Conservation (phyloP, 1,139 yeast species). For the Arxiozyma telluris region DNA sequence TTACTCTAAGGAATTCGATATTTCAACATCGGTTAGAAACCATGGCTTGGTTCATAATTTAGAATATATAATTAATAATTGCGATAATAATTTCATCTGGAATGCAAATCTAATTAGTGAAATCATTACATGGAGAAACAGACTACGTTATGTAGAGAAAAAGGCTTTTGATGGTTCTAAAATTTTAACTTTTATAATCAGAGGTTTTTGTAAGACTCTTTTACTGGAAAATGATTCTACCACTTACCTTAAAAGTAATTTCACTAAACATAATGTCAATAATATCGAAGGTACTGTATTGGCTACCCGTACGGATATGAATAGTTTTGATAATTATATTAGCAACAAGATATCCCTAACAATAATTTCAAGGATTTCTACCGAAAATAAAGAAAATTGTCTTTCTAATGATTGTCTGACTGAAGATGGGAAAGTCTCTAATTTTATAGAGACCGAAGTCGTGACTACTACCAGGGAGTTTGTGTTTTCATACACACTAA, state of each 20-base stretch:
- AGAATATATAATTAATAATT: conserved; percentile 36
- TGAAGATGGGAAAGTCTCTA: conserved; percentile 61
- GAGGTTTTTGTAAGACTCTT: conserved; percentile 56
- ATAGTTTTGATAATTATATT: not conserved
- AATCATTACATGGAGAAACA: conserved; percentile 48
- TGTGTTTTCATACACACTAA: conserved; percentile 49
- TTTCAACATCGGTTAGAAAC: conserved; percentile 54
- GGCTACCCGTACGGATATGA: not conserved
- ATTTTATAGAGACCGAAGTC: conserved; percentile 58
- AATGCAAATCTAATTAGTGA: conserved; percentile 51
- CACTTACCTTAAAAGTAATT: conserved; percentile 19
- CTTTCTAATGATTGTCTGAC: conserved; percentile 66
- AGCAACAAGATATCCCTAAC: conserved; percentile 37
- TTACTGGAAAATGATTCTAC: conserved; percentile 31
- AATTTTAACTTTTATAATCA: conserved; percentile 47
- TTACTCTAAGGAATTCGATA: conserved; percentile 56
- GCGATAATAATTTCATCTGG: conserved; percentile 57
- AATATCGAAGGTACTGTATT: not conserved
- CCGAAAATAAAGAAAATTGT: conserved; percentile 49
- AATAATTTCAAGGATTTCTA: conserved; percentile 57
- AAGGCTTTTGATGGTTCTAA: conserved; percentile 46
- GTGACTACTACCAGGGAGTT: conserved; percentile 45
- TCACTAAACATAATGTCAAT: not conserved
- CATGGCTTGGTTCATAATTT: conserved; percentile 36
- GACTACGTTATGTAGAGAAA: conserved; percentile 45